Evolutionary conservation across 305 asterid species (phyloP).

Genomic region (Coffea humblotiana): DNA sequence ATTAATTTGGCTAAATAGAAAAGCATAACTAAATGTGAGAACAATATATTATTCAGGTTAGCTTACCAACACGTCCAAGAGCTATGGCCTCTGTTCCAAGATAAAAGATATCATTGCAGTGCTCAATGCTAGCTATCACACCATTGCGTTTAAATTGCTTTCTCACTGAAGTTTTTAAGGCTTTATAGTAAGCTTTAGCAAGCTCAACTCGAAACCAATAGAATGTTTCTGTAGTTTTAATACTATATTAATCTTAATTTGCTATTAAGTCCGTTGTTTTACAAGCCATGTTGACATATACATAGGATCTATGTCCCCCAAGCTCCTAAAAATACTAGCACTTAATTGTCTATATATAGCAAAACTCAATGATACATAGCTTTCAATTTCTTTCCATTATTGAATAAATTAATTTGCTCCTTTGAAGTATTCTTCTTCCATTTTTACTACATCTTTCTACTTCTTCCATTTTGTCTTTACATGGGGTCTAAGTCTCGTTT

Average conservation of each 20-base stretch:
- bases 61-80: slow-evolving; percentile 76
- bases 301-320: not conserved
- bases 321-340: too few species aligned
- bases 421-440: too few species aligned
- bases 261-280: not conserved
- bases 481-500: too few species aligned
- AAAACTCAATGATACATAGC: too few species aligned
- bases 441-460: too few species aligned
- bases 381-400: too few species aligned
- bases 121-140: slow-evolving; percentile 92
- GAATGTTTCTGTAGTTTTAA: not conserved
- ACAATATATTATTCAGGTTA: too few species aligned
- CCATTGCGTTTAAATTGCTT: slow-evolving; percentile 87
- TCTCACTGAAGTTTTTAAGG: slow-evolving; percentile 52
- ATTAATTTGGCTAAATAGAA: not conserved
- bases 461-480: too few species aligned
- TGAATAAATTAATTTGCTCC: too few species aligned
- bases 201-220: slow-evolving; percentile 53
- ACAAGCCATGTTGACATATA: too few species aligned
- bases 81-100: slow-evolving; percentile 75
- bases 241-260: too few species aligned
- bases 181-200: slow-evolving; percentile 76
- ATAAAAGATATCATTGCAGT: slow-evolving; percentile 85
- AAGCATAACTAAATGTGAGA: slow-evolving; percentile 13
- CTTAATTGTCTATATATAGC: too few species aligned